Base-by-base conservation (phyloP, 306 rosid genomes). In the Vigna angularis region DNA sequence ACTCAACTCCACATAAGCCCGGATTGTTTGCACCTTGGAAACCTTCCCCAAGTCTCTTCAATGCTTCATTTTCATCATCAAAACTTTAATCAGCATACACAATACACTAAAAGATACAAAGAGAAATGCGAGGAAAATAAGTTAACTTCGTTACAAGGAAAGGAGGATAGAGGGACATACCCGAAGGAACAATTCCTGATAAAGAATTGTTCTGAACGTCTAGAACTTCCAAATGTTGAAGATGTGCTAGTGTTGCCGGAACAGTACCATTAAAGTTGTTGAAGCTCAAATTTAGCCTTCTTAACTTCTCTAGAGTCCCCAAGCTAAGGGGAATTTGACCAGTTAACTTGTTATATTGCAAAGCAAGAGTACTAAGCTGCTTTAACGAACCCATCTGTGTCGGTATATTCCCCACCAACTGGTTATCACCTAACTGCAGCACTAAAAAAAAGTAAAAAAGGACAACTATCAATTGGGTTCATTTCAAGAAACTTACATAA, bases 231-330 rank as follows among this genome's bases (percentile, higher is more conserved):
- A 95, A 50, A 26, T 75, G 76, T 58, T 79, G 66, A 74, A 85
- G 62, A 53, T 36, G 30, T 34, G 90, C 88, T 66, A 95, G 75
- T 67, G 76, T 86, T 24, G 81, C 70, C 4, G 99, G 99, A 70
- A 95, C 74, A 17, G 72, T 0, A 53, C 97, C 98, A 22, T 42
- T 85, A 66, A 95, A 87, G 55, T 79, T 83, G 81, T 95, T 95
- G 71, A 87, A 93, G 89, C 99, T 93, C 85, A 95, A 79, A 85
- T 93, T 90, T 52, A 95, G 83, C 83, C 95, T 85, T 74, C 57
- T 82, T 22, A 95, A 83, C 79, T 66, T 78, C 68, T 50, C 77
- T 80, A 91, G 64, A 75, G 85, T 76, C 67, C 94, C 98, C 63
- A 95, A 73, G 66, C 87, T 86, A 20, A 86, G 68, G 47, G 99